Conservation (phyloP, 163 green algal species). For the Chlamydomonas reinhardtii region DNA sequence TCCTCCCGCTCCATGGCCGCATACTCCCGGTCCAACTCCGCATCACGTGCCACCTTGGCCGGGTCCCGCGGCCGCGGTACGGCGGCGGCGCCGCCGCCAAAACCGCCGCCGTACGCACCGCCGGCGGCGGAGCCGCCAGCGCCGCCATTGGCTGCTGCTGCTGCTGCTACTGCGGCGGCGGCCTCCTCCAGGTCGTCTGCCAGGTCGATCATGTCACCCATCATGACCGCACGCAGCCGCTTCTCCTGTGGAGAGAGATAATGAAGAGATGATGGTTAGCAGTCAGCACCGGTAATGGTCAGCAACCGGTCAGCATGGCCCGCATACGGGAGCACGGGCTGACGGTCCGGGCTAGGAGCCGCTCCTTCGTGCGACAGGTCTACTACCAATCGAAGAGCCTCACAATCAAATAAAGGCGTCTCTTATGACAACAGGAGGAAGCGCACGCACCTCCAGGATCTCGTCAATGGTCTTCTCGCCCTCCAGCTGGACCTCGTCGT, state of each 20-base stretch:
- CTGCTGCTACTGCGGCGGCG: too few relatives aligned
- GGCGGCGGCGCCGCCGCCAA: background rate
- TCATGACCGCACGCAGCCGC: constrained; percentile 8
- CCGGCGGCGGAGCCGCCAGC: background rate
- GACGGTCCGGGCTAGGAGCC: too few relatives aligned
- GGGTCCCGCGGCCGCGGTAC: too few relatives aligned
- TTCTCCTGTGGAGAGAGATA: constrained; percentile 24
- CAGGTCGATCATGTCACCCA: constrained; percentile 59
- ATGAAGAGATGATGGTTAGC: too few relatives aligned
- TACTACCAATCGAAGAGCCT: too few relatives aligned
- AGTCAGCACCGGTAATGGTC: too few relatives aligned
- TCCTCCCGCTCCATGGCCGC: constrained; percentile 12
- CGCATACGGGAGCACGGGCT: too few relatives aligned
- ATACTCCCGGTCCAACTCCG: background rate
- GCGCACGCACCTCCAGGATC: constrained; percentile 11
- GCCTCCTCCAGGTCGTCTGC: background rate
- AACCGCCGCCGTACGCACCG: background rate
- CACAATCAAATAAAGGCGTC: too few relatives aligned
- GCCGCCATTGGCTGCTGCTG: too few relatives aligned
- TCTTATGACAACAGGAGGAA: too few relatives aligned
- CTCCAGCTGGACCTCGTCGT: background rate
- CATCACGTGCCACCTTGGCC: background rate
- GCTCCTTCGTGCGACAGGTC: too few relatives aligned
- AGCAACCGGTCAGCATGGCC: too few relatives aligned
- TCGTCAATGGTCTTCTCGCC: background rate